Evolutionary conservation across 441 rosid species (phyloP), one percentile per base, ranked within the genome.

Genomic region (Arabidopsis lyrata): DNA sequence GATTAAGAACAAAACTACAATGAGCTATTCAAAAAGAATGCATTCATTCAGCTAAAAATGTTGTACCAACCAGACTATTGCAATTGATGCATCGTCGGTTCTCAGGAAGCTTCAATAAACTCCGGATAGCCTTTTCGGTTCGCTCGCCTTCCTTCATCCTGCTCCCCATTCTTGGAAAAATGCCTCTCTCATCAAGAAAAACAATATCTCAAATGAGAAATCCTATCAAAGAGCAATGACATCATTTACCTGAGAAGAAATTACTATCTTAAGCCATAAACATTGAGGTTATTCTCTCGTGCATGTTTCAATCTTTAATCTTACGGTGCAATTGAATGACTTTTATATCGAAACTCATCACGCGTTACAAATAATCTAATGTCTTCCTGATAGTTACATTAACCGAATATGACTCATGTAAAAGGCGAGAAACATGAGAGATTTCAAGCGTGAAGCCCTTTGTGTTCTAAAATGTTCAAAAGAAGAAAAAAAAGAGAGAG

Each of bases 41-140:
- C 2, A 29, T 4, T 4, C n/a, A 32, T 16, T 39, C 5, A 36
- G 50, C 35, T 16, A 41, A 16, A 59, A 66, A 67, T 48, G 13
- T 47, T 44, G 60, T 86, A 92, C 99, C 93, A 95, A 92, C 99
- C 93, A 95, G 73, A 52, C 80, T 79, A 32, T 88, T 86, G 89
- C 99, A 95, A 67, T 88, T 95, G 79, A 95, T 86, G 73, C 98
- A 95, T 66, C 90, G 82, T 22, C 90, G 81, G 73, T 95, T 95
- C 82, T 87, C 92, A 0, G 96, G 85, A 68, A 87, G 93, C 71
- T 86, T 90, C 76, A 87, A 71, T 72, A 95, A 89, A 72, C 82
- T 79, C 0, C 97, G 90, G 56, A 95, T 81, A 49, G 83, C 83
- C 83, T 77, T 86, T 73, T 90, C 99, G 18, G 82, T 73, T 65